phyloP scores from a whole-genome alignment of 1,284 basidiomycete species.

The Phellinidium pouzarii region DNA sequence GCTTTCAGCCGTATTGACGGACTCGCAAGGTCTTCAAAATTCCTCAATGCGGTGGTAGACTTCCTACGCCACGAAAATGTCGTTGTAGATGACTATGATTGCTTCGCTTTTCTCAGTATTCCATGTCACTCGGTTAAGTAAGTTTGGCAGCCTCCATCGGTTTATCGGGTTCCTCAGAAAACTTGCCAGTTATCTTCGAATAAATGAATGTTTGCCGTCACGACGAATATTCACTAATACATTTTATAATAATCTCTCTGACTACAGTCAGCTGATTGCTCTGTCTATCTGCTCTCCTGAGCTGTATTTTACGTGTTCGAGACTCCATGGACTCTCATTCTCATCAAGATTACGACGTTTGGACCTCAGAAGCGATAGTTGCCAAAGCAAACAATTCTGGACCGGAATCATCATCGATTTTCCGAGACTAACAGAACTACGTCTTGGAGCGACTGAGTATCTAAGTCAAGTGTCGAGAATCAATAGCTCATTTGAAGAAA shows the following conservation, averaged over 20 bases:
- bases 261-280: neutral
- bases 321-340: neutral
- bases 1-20: constrained; percentile 4
- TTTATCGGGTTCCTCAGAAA: neutral
- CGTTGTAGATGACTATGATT: neutral
- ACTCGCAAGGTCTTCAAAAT: neutral
- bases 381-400: neutral
- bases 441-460: neutral
- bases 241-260: neutral
- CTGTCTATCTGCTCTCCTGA: neutral
- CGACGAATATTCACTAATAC: neutral
- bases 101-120: neutral
- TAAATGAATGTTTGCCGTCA: neutral
- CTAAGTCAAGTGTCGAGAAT: neutral
- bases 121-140: neutral
- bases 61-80: neutral
- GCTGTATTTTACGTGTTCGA: neutral
- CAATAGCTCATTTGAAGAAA: neutral
- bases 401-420: neutral
- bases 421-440: neutral
- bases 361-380: constrained; percentile 3
- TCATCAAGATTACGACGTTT: neutral
- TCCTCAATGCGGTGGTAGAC: constrained; percentile 1
- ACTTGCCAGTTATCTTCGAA: neutral
- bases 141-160: neutral